Conservation (phyloP, 2,329 filamentous ascomycete genomes). For the Venturia aucupariae region DNA sequence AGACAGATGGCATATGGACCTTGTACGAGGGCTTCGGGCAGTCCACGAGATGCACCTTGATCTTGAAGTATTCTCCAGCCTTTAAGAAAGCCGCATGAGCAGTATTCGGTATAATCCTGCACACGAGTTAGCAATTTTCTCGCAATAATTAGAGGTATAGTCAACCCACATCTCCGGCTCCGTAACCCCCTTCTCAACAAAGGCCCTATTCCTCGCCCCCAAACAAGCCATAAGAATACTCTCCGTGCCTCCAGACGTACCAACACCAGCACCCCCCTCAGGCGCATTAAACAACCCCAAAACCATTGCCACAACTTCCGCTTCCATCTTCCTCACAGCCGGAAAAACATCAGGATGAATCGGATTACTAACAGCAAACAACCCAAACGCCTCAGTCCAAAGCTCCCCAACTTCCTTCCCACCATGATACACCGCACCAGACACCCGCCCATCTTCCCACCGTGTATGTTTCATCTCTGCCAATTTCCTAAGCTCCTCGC, state of each 20-base stretch:
- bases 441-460: conserved; percentile 94
- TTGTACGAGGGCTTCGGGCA: conserved; percentile 81
- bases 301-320: conserved; percentile 92
- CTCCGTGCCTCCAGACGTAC: conserved; percentile 88
- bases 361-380: conserved; percentile 91
- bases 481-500: conserved; percentile 68
- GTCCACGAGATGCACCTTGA: conserved; percentile 81
- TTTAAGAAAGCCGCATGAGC: conserved; percentile 96
- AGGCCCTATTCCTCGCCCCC: conserved; percentile 81
- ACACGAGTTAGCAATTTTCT: conserved; percentile 13
- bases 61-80: conserved; percentile 90
- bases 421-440: conserved; percentile 92
- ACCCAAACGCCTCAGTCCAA: conserved; percentile 86
- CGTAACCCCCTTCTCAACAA: conserved; percentile 73
- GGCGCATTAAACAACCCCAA: conserved; percentile 83
- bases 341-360: conserved; percentile 98
- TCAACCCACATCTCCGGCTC: conserved; percentile 80
- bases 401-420: conserved; percentile 71
- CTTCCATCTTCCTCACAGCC: conserved; percentile 97
- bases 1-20: conserved; percentile 68
- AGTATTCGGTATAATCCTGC: conserved; percentile 83
- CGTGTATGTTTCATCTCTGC: conserved; percentile 84
- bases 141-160: conserved; percentile 16
- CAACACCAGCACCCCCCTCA: conserved; percentile 73
- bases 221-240: conserved; percentile 95